phyloP scores from a whole-genome alignment of 2,329 filamentous ascomycete genomes.

The Aaosphaeria arxii region DNA sequence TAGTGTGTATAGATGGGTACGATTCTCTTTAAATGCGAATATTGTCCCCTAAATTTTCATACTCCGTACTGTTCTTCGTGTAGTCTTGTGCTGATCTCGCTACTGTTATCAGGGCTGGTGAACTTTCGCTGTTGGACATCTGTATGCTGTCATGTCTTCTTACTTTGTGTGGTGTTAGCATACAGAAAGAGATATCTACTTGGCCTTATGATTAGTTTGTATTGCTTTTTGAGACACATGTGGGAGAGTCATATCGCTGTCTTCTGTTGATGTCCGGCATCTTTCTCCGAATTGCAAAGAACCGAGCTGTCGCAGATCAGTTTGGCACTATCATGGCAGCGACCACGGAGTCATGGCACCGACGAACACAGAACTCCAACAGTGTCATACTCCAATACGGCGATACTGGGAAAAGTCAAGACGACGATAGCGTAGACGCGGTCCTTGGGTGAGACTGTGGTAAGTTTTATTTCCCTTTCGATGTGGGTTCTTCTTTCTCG shows the following conservation, averaged over 20 bases:
- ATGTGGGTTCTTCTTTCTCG: neutral
- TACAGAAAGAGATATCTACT: slow-evolving; percentile 58
- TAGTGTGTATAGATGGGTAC: slow-evolving; percentile 14
- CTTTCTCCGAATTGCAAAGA: slow-evolving; percentile 56
- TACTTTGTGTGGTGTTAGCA: slow-evolving; percentile 28
- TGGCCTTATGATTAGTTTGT: slow-evolving; percentile 54
- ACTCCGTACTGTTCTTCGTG: slow-evolving; percentile 6
- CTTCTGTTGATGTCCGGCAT: slow-evolving; percentile 59
- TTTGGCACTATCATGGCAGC: slow-evolving; percentile 49
- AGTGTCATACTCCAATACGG: slow-evolving; percentile 36
- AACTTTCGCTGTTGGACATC: slow-evolving; percentile 21
- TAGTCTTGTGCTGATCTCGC: slow-evolving; percentile 7
- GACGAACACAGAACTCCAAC: slow-evolving; percentile 51
- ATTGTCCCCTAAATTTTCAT: slow-evolving; percentile 32
- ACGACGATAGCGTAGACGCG: slow-evolving; percentile 51
- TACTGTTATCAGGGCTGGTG: slow-evolving; percentile 11
- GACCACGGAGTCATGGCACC: slow-evolving; percentile 52
- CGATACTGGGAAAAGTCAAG: slow-evolving; percentile 43
- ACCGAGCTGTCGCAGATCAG: slow-evolving; percentile 52
- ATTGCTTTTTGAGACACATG: slow-evolving; percentile 41
- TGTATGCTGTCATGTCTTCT: slow-evolving; percentile 43
- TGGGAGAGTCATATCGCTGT: slow-evolving; percentile 49
- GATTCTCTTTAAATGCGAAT: slow-evolving; percentile 37
- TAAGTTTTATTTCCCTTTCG: neutral
- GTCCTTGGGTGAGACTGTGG: slow-evolving; percentile 55